A percentile compares a stretch with the other conserved stretches of the same genome.
Evolutionary conservation across 2,329 filamentous ascomycete genomes (phyloP).

Genomic region (Aspergillus ruber): DNA sequence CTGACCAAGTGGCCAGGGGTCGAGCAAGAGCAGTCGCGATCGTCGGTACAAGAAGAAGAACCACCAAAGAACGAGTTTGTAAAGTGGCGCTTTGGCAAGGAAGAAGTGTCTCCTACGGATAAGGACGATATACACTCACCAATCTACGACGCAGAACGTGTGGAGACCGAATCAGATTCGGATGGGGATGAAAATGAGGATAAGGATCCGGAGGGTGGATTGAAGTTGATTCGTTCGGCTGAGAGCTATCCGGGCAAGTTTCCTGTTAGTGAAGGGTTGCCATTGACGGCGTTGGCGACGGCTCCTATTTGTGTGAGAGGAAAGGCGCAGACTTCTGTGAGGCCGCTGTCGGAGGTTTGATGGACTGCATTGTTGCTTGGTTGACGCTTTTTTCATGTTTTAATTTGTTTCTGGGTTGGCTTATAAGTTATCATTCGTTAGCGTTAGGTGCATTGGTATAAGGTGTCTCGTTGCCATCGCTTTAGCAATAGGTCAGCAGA

Average conservation of each 20-base stretch:
- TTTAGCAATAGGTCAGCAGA: too few relatives aligned
- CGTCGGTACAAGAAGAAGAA: too few relatives aligned
- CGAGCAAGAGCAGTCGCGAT: too few relatives aligned
- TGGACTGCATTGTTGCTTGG: neutral
- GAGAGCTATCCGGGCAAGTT: conserved; percentile 28
- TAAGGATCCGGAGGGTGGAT: conserved; percentile 6
- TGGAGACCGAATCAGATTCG: conserved; percentile 3
- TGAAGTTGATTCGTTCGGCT: conserved; percentile 13
- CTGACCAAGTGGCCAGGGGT: too few relatives aligned
- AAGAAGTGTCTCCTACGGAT: too few relatives aligned
- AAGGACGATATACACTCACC: too few relatives aligned
- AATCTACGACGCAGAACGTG: neutral
- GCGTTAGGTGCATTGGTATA: too few relatives aligned
- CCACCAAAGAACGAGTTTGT: too few relatives aligned
- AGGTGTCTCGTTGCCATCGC: too few relatives aligned
- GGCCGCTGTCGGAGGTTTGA: conserved; percentile 26
- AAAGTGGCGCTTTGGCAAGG: too few relatives aligned
- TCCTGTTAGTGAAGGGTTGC: conserved; percentile 25
- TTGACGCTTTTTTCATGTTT: neutral
- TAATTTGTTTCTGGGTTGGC: neutral
- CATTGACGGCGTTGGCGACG: conserved; percentile 20
- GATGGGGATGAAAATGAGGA: conserved; percentile 7
- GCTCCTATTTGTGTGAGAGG: conserved; percentile 16
- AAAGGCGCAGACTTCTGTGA: conserved; percentile 18
- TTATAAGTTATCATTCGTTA: too few relatives aligned